Evolutionary conservation across 2,329 filamentous ascomycete genomes (phyloP).

Genomic region (Scedosporium aurantiacum): DNA sequence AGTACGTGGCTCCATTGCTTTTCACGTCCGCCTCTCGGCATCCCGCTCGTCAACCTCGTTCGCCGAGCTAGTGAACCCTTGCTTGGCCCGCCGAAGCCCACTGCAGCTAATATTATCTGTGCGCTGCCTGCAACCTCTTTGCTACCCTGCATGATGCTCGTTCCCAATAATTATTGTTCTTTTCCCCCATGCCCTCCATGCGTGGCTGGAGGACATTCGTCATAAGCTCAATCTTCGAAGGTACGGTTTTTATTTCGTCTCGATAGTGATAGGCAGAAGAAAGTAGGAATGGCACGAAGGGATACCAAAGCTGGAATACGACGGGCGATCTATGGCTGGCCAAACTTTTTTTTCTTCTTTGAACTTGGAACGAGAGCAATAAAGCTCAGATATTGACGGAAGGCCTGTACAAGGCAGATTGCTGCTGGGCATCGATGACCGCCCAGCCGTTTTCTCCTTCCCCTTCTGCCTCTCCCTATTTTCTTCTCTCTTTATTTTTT

Average conservation of each 20-base stretch:
- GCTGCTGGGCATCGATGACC: background rate
- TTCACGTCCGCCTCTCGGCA: background rate
- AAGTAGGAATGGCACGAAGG: too few relatives aligned
- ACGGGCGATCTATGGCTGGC: too few relatives aligned
- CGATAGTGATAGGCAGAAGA: background rate
- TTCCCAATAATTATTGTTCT: background rate
- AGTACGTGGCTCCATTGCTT: background rate
- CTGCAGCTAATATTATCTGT: background rate
- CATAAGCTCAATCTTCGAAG: conserved; percentile 9
- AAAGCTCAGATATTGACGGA: too few relatives aligned
- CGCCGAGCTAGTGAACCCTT: too few relatives aligned
- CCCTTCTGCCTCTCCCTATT: background rate
- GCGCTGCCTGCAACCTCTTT: background rate
- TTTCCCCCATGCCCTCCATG: background rate
- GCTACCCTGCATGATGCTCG: background rate
- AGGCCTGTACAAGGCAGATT: too few relatives aligned
- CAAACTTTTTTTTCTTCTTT: background rate
- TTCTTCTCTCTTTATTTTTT: background rate
- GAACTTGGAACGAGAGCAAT: background rate
- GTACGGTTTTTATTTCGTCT: background rate
- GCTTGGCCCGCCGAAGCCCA: background rate
- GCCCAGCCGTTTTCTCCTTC: background rate
- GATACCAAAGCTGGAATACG: too few relatives aligned
- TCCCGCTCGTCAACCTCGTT: background rate
- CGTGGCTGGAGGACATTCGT: background rate